Evolutionary conservation across 2,329 filamentous ascomycete genomes (phyloP).

Genomic region (Colletotrichum sp.): DNA sequence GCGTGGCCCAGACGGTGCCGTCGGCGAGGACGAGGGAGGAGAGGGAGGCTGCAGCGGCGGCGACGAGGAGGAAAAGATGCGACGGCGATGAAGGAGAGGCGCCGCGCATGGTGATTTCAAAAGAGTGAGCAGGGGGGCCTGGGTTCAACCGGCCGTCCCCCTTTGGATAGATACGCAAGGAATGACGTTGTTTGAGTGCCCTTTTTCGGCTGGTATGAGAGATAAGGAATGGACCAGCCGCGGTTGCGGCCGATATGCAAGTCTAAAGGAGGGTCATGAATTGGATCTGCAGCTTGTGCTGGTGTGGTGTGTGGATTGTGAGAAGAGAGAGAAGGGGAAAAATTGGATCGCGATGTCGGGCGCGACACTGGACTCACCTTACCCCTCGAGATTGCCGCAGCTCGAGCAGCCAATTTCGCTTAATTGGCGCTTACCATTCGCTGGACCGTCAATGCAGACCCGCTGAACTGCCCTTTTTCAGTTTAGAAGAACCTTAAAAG

Average conservation of each 20-base stretch:
- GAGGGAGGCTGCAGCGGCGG: background rate
- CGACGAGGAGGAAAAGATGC: background rate
- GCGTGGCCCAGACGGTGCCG: constrained; percentile 38
- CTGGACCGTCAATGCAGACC: background rate
- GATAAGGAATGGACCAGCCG: constrained; percentile 16
- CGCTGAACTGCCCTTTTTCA: constrained; percentile 1
- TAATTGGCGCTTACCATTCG: constrained; percentile 1
- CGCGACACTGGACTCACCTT: background rate
- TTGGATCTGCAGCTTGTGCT: constrained; percentile 8
- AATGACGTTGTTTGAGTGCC: background rate
- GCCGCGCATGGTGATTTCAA: constrained; percentile 5
- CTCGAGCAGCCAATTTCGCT: constrained; percentile 4
- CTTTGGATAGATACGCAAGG: background rate
- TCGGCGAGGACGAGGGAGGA: background rate
- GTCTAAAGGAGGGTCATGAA: constrained; percentile 13
- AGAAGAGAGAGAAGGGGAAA: background rate
- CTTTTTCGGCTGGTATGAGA: background rate
- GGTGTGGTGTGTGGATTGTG: constrained; percentile 5
- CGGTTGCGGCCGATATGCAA: constrained; percentile 10
- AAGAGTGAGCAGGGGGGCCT: background rate
- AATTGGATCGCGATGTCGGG: background rate
- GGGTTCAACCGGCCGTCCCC: background rate
- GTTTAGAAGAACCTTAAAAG: background rate
- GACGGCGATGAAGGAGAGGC: constrained; percentile 11
- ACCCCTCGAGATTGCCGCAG: background rate